Conservation (phyloP, 2,329 filamentous ascomycete genomes). For the Colletotrichum sp. region DNA sequence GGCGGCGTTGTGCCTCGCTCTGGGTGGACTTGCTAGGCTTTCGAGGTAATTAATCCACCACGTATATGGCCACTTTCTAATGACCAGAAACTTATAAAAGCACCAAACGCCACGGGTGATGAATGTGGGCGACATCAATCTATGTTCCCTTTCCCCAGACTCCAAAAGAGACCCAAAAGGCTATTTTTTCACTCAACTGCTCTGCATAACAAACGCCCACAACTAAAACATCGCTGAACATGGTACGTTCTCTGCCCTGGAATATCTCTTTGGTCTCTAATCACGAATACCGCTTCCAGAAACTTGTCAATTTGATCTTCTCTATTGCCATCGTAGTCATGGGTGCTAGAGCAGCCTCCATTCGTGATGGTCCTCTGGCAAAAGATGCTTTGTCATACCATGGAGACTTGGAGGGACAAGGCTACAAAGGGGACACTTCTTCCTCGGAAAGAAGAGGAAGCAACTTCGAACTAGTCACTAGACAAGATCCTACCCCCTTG, state of each 20-base stretch:
- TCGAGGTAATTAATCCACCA: not conserved
- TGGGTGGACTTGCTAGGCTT: not conserved
- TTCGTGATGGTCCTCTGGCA: not conserved
- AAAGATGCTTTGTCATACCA: not conserved
- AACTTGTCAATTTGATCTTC: not conserved
- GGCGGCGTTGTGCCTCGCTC: not conserved
- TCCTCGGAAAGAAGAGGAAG: not conserved
- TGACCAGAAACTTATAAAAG: not conserved
- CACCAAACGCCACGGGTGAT: not conserved
- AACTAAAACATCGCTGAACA: not conserved
- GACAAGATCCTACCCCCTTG: not conserved
- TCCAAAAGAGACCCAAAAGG: not conserved
- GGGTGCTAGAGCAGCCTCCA: not conserved
- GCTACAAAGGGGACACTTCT: not conserved
- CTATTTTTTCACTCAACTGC: not conserved
- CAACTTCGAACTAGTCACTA: not conserved
- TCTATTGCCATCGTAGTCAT: not conserved
- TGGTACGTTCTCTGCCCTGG: not conserved
- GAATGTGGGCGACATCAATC: accelerated
- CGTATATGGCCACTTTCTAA: not conserved
- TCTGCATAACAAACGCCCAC: not conserved
- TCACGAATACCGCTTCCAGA: accelerated
- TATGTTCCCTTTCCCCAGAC: not conserved
- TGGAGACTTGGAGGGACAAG: not conserved
- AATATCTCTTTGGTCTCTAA: not conserved